Base-by-base conservation (phyloP, 768 basidiomycete species). In the Lentinula edodes region DNA sequence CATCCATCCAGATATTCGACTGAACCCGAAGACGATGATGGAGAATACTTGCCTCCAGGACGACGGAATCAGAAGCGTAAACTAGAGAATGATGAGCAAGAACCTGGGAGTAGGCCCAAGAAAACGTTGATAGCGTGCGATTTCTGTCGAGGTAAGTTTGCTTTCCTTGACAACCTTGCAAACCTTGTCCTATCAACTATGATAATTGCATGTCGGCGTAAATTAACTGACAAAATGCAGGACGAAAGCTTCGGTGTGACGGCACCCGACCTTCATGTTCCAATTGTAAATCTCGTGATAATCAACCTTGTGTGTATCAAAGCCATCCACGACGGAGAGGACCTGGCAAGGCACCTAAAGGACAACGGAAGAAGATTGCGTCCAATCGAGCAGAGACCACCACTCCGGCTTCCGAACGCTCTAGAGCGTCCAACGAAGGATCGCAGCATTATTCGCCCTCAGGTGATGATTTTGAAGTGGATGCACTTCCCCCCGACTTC, bases 181-280 rank as follows among this genome's bases (percentile, higher is more conserved):
- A 42, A 56, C 51, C 20, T 13, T 42, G 13, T 46, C 35, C 12
- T 42, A 36, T 41, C 45, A 58, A 39, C 54, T 63, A 52, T 63
- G 59, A 55, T 59, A 34, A 12, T 13, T 13, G 20, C 8, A 53
- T 53, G 52, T 53, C 32, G 23, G 10, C 34, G 16, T 48, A 20
- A 48, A 20, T 13, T 10, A 38, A 6, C 32, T n/a, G 52, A 50
- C 66, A 5, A n/a, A 41, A 36, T 5, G 1, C 41, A 92, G 90
- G 81, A 48, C 84, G 90, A 59, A 92, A 92, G 72, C 81, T 92
- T 61, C 80, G 83, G 28, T 92, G 90, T 73, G 86, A 89, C 68
- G 89, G 89, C 2, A 77, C 72, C 2, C 79, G 75, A 64, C 90
- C 90, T 35, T 71, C 75, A 5, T 92, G 90, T 65, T 77, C 74